These are phyloP conservation scores for Nakazawaea anatomiae DNA, from an alignment of 805 yeast genomes.

Conservation along the genomic window DNA sequence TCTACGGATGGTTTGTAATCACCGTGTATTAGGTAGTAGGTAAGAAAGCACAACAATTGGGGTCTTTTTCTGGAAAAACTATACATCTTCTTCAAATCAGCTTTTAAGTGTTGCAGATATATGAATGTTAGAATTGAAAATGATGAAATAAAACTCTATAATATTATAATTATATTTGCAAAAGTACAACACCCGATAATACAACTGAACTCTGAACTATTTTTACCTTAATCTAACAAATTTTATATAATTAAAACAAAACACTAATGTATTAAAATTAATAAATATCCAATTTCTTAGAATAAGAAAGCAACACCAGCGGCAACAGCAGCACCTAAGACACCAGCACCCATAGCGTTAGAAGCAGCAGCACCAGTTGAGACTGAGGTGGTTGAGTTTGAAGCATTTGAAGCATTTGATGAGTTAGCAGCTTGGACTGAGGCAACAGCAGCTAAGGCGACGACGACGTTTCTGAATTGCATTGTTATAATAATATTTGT, in stretches of 20 bases:
- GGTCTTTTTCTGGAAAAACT: no score
- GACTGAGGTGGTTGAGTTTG: slow-evolving; percentile 37
- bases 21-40: no score
- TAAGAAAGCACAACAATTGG: no score
- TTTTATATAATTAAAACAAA: slow-evolving; percentile 2
- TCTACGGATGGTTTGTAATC: neutral
- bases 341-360: slow-evolving; percentile 62
- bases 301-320: slow-evolving; percentile 56
- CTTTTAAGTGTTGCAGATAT: no score
- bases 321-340: slow-evolving; percentile 79
- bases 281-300: slow-evolving; percentile 17
- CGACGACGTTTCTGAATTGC: slow-evolving; percentile 68
- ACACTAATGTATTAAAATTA: slow-evolving; percentile 1
- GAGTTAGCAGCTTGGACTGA: slow-evolving; percentile 59
- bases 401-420: slow-evolving; percentile 33
- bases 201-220: neutral
- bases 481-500: slow-evolving; percentile 28
- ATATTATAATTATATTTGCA: slow-evolving; percentile 3
- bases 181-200: neutral
- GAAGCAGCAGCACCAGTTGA: slow-evolving; percentile 46
- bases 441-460: slow-evolving; percentile 65
- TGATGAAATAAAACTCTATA: slow-evolving; percentile 4
- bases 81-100: no score
- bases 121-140: neutral
- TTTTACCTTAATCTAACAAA: slow-evolving; percentile 3